Evolutionary conservation across 495 filamentous ascomycete species (phyloP), one percentile per base, ranked within the genome.

Genomic region (Trichoderma gamsii): DNA sequence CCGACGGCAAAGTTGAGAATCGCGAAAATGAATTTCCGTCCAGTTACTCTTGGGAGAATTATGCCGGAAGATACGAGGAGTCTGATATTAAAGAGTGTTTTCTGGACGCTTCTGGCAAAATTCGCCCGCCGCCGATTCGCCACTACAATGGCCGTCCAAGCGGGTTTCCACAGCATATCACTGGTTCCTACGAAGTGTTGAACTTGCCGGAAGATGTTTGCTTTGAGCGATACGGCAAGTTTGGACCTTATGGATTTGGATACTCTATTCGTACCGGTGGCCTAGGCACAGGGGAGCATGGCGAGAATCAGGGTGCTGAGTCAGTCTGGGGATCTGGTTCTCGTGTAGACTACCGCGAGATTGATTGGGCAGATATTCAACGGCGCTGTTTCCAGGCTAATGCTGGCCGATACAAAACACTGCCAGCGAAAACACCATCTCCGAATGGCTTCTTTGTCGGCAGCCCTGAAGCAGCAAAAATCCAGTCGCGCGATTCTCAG

Each of bases 211-310:
- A 97, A 68, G 90, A 96, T 74, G 84, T 97, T 65, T 99, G 95
- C 80, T 98, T 97, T 77, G 95, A 99, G 66, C 85, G 95, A 2
- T 96, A 90, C 77, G 95, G 96, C 12, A 84, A 91, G 68, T 83
- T 94, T 32, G 96, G 92, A 0, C 89, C 93, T 0, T 99, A 99
- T 71, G 95, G 95, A 0, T 86, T 90, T 66, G 95, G 95, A 18
- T 98, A 98, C 72, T 88, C 85, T 25, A 76, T 81, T 21, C 84
- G 84, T 69, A 86, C 84, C 73, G 95, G 95, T 11, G 95, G 95
- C 11, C 85, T 88, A 21, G 94, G 93, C 1, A 73, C 90, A 38
- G 93, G 92, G 12, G 78, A 94, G 73, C 84, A 92, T 70, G 92
- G 91, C 41, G 90, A 97, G 63, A 85, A 82, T 29, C 91, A 92